These are phyloP conservation scores for Dictyostelium citrinum DNA, from an alignment of 78 protist species.

Conservation along the genomic window DNA sequence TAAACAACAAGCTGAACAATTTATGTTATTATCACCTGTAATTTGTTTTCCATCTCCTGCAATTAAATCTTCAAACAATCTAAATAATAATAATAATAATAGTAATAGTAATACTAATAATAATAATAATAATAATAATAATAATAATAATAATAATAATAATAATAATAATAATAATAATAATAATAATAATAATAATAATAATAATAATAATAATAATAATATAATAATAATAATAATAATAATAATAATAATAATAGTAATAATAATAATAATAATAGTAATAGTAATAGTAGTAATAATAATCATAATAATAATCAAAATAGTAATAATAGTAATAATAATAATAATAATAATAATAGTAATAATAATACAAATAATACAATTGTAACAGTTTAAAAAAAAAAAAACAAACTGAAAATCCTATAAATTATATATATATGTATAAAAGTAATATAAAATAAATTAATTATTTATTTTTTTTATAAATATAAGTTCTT, in stretches of 20 bases:
- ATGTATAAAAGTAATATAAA: not conserved
- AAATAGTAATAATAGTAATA: too few species aligned
- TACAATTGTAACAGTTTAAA: not conserved
- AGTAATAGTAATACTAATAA: not conserved
- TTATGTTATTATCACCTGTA: slow-evolving; percentile 13
- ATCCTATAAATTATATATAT: not conserved
- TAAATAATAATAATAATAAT: not conserved
- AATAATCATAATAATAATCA: too few species aligned
- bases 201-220: not conserved
- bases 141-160: not conserved
- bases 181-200: not conserved
- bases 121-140: not conserved
- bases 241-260: too few species aligned
- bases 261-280: too few species aligned
- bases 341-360: too few species aligned
- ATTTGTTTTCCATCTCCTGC: slow-evolving; percentile 44
- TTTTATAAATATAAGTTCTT: too few species aligned
- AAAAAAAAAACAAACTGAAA: too few species aligned
- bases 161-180: not conserved
- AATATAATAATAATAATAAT: too few species aligned
- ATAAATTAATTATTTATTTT: not conserved
- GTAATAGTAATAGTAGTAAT: too few species aligned
- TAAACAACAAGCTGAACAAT: slow-evolving; percentile 59
- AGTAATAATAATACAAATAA: not conserved
- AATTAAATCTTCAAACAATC: not conserved